These are phyloP conservation scores for Marchantia paleacea DNA, from an alignment of 225 moss, liverwort and hornwort species.

Conservation along the genomic window DNA sequence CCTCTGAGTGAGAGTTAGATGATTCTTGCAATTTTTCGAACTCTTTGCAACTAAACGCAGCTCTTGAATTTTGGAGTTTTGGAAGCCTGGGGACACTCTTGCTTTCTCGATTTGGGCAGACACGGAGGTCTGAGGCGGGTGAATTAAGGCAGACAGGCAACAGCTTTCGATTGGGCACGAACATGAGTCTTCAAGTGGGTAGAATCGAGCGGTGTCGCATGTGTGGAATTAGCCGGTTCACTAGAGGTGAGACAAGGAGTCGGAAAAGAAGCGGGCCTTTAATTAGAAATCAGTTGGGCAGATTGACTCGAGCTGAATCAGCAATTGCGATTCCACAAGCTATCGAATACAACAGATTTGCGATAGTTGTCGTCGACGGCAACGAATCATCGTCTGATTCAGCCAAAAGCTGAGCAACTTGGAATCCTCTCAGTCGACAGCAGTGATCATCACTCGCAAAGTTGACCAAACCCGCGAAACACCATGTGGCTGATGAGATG, in stretches of 20 bases:
- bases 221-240: neutral
- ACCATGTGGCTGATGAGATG: constrained; percentile 16
- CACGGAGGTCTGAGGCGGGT: neutral
- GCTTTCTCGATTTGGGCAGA: neutral
- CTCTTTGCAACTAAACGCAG: too few relatives aligned
- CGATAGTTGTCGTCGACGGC: too few relatives aligned
- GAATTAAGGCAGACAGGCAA: neutral
- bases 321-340: constrained; percentile 1
- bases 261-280: neutral
- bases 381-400: neutral
- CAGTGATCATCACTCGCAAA: constrained; percentile 4
- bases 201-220: neutral
- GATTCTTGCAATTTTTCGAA: neutral
- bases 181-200: too few relatives aligned
- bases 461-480: constrained; percentile 10
- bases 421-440: constrained; percentile 4
- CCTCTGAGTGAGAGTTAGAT: neutral
- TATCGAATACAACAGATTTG: neutral
- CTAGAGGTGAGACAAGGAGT: neutral
- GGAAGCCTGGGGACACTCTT: too few relatives aligned
- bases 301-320: constrained; percentile 1
- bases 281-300: neutral
- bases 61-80: neutral
- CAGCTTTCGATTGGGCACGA: neutral
- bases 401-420: constrained; percentile 12